Conservation (phyloP, 1,284 basidiomycete genomes). For the Ustilago trichophora region DNA sequence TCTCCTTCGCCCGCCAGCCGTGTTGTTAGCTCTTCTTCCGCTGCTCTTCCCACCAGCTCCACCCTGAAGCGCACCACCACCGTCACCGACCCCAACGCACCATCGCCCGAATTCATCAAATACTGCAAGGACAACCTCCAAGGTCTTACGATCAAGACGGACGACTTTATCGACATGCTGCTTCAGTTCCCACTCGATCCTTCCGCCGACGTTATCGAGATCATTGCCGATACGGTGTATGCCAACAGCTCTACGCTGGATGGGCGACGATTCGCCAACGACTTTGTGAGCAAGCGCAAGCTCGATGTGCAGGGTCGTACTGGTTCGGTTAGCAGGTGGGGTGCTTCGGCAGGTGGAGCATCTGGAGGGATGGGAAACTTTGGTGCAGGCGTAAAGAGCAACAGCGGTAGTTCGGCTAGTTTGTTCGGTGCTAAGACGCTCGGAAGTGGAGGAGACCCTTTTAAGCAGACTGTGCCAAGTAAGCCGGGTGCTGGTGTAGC, state of each 20-base stretch:
- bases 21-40: conserved; percentile 12
- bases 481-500: neutral
- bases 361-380: conserved; percentile 16
- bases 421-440: conserved; percentile 1
- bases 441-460: no score
- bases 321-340: conserved; percentile 12
- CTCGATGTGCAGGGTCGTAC: conserved; percentile 53
- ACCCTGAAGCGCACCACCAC: neutral
- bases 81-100: conserved; percentile 73
- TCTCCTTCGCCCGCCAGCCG: conserved; percentile 50
- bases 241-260: conserved; percentile 92
- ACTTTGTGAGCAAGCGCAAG: conserved; percentile 87
- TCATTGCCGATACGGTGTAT: conserved; percentile 73
- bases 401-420: neutral
- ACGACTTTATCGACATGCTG: conserved; percentile 67
- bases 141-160: conserved; percentile 74
- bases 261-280: conserved; percentile 89
- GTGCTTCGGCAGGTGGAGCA: neutral
- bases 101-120: conserved; percentile 86
- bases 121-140: conserved; percentile 90
- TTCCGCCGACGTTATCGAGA: conserved; percentile 62
- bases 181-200: conserved; percentile 66
- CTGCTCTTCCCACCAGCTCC: no score
- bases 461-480: no score
- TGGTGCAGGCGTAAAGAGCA: conserved; percentile 1